Evolutionary conservation across 23 red algal genomes (phyloP).

Genomic region (Gracilaria gracilis): DNA sequence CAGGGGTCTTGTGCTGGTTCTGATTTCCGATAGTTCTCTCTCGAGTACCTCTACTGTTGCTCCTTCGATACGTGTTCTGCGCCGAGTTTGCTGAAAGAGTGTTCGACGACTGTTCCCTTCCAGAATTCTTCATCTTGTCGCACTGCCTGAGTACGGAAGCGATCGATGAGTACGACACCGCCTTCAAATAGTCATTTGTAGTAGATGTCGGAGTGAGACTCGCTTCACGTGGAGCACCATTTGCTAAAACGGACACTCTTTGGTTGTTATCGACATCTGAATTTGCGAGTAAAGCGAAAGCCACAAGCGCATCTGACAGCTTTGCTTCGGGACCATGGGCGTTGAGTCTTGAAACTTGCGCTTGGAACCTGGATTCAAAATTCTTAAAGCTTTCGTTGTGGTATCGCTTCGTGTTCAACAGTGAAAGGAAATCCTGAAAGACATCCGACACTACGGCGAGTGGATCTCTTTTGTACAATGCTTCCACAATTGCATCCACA

Average conservation of each 20-base stretch:
- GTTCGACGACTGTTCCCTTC: too few relatives aligned
- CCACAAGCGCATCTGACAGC: background rate
- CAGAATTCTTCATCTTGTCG: too few relatives aligned
- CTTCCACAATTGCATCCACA: conserved; percentile 27
- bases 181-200: background rate
- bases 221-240: background rate
- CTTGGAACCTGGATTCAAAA: background rate
- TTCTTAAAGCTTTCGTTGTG: background rate
- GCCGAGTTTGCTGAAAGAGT: too few relatives aligned
- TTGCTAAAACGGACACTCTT: background rate
- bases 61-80: too few relatives aligned
- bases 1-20: background rate
- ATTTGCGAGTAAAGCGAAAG: background rate
- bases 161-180: background rate
- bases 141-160: background rate
- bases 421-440: background rate
- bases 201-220: background rate
- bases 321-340: background rate
- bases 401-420: background rate
- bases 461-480: conserved; percentile 29
- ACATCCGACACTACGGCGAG: conserved; percentile 35
- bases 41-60: too few relatives aligned
- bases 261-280: background rate
- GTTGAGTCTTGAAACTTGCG: conserved; percentile 1
- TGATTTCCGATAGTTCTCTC: too few relatives aligned